phyloP scores from a whole-genome alignment of 176 grass and related monocot species.

The Tuctoria greenei region DNA sequence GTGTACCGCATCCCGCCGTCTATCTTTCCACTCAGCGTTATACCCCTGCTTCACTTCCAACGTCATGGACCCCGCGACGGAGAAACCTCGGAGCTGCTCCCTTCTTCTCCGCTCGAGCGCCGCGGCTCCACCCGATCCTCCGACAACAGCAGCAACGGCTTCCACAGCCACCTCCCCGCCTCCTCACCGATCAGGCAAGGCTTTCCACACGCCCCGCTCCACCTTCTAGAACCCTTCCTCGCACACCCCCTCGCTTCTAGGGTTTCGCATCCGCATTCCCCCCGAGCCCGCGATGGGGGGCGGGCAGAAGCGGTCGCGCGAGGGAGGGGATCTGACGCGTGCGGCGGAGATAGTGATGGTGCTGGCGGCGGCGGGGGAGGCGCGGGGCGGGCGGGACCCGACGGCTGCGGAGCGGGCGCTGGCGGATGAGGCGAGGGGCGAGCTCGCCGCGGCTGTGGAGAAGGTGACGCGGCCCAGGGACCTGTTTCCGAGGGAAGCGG shows the following conservation, averaged over 20 bases:
- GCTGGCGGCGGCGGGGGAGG: conserved; percentile 51
- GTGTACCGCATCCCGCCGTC: background rate
- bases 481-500: conserved; percentile 60
- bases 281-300: conserved; percentile 19
- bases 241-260: background rate
- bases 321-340: conserved; percentile 35
- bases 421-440: conserved; percentile 41
- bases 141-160: background rate
- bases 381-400: conserved; percentile 53
- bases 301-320: conserved; percentile 41
- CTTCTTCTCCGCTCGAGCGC: background rate
- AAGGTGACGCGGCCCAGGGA: conserved; percentile 51
- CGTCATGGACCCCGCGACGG: background rate
- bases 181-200: conserved; percentile 30
- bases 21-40: background rate
- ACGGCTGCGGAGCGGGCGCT: conserved; percentile 64
- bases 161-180: conserved; percentile 25
- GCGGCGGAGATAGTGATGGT: conserved; percentile 84
- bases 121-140: background rate
- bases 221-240: conserved; percentile 16
- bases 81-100: background rate
- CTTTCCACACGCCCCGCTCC: conserved; percentile 26
- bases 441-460: conserved; percentile 46
- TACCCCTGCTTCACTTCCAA: background rate
- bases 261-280: background rate